Base-by-base conservation (phyloP, 192 early-diverging fungal genomes). In the Podila verticillata region DNA sequence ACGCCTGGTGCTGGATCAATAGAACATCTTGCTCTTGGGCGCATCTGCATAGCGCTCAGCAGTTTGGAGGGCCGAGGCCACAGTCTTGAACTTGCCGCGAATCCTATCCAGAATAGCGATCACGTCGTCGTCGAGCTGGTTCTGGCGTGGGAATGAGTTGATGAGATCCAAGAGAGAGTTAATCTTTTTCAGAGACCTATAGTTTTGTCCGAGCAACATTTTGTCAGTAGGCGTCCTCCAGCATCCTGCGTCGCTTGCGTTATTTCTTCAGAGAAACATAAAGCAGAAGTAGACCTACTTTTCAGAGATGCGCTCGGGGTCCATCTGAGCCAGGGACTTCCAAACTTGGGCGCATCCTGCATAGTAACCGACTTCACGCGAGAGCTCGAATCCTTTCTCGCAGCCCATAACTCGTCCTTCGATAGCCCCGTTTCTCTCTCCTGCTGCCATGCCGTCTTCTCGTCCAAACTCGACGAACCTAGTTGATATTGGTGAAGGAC, bases 381-480 rank as follows among this genome's bases (percentile, higher is more conserved):
- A 81, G 4, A 90, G 62, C 48, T 88, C 87, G 78, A 84, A 90
- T 3, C 83, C 87, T 34, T 88, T 88, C 74, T 87, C 85, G 30
- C 85, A 88, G 2, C 89, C 89, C 66, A 88, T 77, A 22, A 88
- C 65, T 26, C 82, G 80, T 0, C 89, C 89, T 71, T 90, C 89
- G 8, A 90, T 73, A 22, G 75, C 80, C 2, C 89, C 89, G 20
- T 81, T 82, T 29, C 66, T 58, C 31, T 74, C 81, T n/a, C 89
- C 89, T 30, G 83, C 87, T 24, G 77, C 74, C 48, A 84, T 29
- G 4, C 89, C 89, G 48, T 88, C 89, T 32, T 90, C 87, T 61
- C 75, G 71, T 31, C 89, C 87, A 80, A 82, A 74, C 68, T 88
- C 87, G 58, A 84, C 75, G 69, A 90, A 90, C 84, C 89, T 90